These are phyloP conservation scores for Trichosanthes cucumerina DNA, from an alignment of 306 rosid species.

Conservation along the genomic window DNA sequence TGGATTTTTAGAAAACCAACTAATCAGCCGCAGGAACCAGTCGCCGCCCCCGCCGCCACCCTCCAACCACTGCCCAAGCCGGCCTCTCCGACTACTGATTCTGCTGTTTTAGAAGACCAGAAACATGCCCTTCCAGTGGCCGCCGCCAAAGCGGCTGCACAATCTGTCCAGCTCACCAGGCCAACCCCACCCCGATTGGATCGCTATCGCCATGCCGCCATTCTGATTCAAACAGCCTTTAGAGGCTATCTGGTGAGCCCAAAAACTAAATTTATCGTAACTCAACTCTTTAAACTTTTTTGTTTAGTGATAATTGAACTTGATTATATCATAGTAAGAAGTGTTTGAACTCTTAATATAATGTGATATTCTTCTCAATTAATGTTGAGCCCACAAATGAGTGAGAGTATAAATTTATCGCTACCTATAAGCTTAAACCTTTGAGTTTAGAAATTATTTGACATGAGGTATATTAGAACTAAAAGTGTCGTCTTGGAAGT, in stretches of 20 bases:
- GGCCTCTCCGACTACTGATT: neutral
- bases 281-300: too few species aligned
- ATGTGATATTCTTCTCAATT: neutral
- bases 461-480: too few species aligned
- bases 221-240: slow-evolving; percentile 74
- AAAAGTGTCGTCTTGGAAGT: too few species aligned
- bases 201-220: slow-evolving; percentile 31
- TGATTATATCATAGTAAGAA: neutral
- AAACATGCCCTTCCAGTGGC: slow-evolving; percentile 63
- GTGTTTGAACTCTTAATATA: neutral
- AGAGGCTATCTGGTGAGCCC: slow-evolving; percentile 78
- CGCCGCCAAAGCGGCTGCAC: slow-evolving; percentile 63
- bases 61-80: slow-evolving; percentile 21
- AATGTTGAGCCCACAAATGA: neutral
- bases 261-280: too few species aligned
- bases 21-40: slow-evolving; percentile 38
- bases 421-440: too few species aligned
- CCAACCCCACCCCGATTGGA: slow-evolving; percentile 36
- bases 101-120: slow-evolving; percentile 25
- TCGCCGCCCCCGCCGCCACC: slow-evolving; percentile 12
- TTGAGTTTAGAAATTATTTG: too few species aligned
- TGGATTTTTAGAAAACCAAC: slow-evolving; percentile 72
- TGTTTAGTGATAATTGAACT: neutral
- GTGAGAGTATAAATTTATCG: too few species aligned
- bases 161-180: slow-evolving; percentile 49